Conservation (phyloP, 805 yeast genomes). For the Spencermartinsiella europaea region DNA sequence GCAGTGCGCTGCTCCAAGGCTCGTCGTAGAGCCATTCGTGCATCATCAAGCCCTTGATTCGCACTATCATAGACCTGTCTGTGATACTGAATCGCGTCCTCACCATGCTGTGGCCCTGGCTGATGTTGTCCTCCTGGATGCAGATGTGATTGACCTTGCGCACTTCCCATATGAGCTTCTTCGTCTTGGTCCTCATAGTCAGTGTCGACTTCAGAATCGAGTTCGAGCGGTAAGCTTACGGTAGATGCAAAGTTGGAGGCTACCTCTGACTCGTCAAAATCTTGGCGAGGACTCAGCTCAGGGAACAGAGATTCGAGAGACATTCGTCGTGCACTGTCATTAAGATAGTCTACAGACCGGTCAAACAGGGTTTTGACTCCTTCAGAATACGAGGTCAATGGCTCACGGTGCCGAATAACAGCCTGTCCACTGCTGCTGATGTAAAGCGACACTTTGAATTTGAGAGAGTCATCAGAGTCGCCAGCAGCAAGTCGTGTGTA, state of each 20-base stretch:
- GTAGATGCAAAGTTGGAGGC: background rate
- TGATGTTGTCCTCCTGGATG: background rate
- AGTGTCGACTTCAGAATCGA: constrained; percentile 1
- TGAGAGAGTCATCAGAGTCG: background rate
- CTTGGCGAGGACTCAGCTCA: constrained; percentile 9
- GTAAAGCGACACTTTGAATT: constrained; percentile 13
- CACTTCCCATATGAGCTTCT: background rate
- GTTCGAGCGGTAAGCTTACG: background rate
- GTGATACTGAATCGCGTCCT: no score
- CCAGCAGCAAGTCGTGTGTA: constrained; percentile 3
- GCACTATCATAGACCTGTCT: background rate
- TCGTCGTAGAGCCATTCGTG: constrained; percentile 8
- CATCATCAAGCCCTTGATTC: constrained; percentile 5
- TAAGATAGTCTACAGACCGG: constrained; percentile 11
- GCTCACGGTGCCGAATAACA: constrained; percentile 2
- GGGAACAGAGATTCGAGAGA: constrained; percentile 19
- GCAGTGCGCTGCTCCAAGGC: constrained; percentile 1
- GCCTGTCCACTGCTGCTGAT: constrained; percentile 12
- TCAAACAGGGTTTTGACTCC: constrained; percentile 10
- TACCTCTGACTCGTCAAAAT: background rate
- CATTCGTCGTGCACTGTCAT: constrained; percentile 13
- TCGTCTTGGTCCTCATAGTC: background rate
- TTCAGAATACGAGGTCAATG: background rate
- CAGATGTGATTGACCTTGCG: background rate
- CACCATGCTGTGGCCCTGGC: no score